Evolutionary conservation across 148 eudicot species (phyloP).

Genomic region (Camellia sinensis): DNA sequence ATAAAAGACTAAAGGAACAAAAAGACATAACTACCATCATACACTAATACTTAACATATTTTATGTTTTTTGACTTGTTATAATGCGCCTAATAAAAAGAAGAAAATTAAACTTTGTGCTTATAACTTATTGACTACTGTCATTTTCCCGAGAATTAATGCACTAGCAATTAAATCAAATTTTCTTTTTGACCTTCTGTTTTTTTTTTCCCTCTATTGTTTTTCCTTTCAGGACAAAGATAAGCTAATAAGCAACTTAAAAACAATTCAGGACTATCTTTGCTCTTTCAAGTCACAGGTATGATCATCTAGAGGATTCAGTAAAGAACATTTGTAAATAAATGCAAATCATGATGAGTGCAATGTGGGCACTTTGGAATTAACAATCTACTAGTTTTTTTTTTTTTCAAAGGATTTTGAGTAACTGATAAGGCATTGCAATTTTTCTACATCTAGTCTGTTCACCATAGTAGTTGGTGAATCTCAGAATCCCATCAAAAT

Average conservation of each 20-base stretch:
- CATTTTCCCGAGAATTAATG: not conserved
- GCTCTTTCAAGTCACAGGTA: constrained; percentile 93
- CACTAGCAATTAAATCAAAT: too few species aligned
- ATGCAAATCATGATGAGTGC: not conserved
- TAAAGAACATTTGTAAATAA: not conserved
- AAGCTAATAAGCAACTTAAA: constrained; percentile 75
- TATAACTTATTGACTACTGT: not conserved
- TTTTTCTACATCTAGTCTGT: not conserved
- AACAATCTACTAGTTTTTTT: not conserved
- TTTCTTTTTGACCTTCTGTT: not conserved
- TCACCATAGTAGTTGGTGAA: not conserved
- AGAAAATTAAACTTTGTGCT: too few species aligned
- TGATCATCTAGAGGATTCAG: constrained; percentile 14
- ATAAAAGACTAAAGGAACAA: too few species aligned
- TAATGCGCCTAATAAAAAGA: not conserved
- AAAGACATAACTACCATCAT: too few species aligned
- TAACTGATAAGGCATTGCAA: not conserved
- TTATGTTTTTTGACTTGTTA: not conserved
- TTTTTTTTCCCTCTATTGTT: not conserved
- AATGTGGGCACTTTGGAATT: not conserved
- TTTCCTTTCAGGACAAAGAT: constrained; percentile 70
- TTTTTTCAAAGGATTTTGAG: not conserved
- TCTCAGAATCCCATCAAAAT: not conserved
- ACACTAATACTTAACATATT: too few species aligned
- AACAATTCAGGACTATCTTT: constrained; percentile 84